Base-by-base conservation (phyloP, 345 rosid genomes). In the Eucalyptus leucophloia region DNA sequence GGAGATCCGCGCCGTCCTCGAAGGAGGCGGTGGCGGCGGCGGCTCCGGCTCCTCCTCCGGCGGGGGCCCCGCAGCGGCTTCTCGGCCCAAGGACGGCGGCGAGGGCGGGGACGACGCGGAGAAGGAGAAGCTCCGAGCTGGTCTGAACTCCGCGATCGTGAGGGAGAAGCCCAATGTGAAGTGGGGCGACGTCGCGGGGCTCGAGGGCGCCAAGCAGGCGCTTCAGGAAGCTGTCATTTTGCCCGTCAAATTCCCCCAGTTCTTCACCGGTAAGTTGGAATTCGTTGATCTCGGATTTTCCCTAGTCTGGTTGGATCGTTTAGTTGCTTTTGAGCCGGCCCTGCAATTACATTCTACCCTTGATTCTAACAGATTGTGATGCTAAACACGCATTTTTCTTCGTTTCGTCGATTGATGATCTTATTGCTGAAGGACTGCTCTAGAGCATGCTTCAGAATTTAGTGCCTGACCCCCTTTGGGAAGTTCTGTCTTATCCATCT, bases 161-260 rank as follows among this genome's bases (percentile, higher is more conserved):
- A 95, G 98, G 91, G 99, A 96, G 92, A 97, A 97, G 89, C 99
- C 99, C 42, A 94, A 97, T n/a, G 94, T 96, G 53, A 96, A 95
- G 91, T 97, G 99, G 99, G 93, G 91, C 53, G 98, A 97, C 91
- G 98, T 97, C 90, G 99, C 99, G 42, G 99, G 99, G 44, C 95
- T 97, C 53, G 99, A 97, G 91, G 96, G 98, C 89, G 99, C 99
- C 42, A 97, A 97, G 91, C 98, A 95, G 89, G 94, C 98, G 10
- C 89, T 97, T 83, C 98, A 97, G 92, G 99, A 97, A 94, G 99
- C 99, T 54, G 99, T 97, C 34, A 96, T 97, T 88, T 94, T 96
- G 92, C 99, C 99, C 7, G 99, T 97, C 28, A 97, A 96, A 91
- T 97, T 95, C 77, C 99, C 99, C 24, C 99, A 97, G 91, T 97